Percentiles rank a stretch among this genome's conserved stretches.
These are phyloP conservation scores for Perkinsus chesapeaki DNA, from an alignment of 169 alveolate genomes.

Conservation along the genomic window DNA sequence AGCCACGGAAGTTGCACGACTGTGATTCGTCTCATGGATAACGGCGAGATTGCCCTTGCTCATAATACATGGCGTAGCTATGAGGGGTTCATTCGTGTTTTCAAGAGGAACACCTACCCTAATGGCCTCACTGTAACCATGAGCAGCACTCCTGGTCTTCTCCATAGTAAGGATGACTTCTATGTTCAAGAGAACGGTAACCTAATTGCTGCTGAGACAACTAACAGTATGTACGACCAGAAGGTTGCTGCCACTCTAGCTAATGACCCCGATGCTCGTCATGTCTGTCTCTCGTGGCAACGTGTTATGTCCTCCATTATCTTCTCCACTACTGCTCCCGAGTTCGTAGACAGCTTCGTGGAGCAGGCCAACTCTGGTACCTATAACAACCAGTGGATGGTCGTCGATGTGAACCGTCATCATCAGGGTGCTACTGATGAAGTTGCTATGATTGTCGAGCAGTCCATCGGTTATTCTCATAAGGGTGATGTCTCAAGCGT, in stretches of 20 bases:
- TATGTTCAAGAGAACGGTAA: neutral
- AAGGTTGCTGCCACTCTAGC: neutral
- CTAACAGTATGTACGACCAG: neutral
- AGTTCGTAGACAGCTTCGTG: neutral
- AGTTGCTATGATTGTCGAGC: neutral
- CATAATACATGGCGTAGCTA: neutral
- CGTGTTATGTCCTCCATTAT: neutral
- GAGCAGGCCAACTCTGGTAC: neutral
- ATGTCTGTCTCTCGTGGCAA: neutral
- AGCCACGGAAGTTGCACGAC: neutral
- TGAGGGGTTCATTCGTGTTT: neutral
- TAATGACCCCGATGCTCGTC: neutral
- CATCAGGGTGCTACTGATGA: neutral
- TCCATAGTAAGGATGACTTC: neutral
- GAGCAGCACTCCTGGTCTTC: neutral
- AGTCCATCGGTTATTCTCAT: neutral
- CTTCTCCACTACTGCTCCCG: neutral
- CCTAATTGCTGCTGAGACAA: neutral
- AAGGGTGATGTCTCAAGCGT: neutral
- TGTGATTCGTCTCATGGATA: neutral
- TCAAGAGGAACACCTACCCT: neutral
- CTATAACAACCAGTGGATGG: slow-evolving; percentile 2
- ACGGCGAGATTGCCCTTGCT: neutral
- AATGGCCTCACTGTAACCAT: neutral
- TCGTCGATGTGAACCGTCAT: neutral